A percentile compares a stretch with the other conserved stretches of the same genome.
phyloP scores from a whole-genome alignment of 2,329 filamentous ascomycete species.

The Laburnicola sp. region DNA sequence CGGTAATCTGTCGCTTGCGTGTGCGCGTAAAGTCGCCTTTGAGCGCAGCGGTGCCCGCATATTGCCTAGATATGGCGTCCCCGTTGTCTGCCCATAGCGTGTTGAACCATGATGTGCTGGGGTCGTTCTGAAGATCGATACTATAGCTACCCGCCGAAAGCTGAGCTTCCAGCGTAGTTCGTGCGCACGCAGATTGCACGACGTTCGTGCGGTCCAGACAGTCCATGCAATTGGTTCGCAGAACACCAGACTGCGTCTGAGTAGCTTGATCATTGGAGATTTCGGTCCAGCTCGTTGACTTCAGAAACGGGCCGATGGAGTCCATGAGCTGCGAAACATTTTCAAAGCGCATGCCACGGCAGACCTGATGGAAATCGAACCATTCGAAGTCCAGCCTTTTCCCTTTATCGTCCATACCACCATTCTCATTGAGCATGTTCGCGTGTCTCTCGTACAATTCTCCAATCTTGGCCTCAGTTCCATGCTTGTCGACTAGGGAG shows the following conservation, averaged over 20 bases:
- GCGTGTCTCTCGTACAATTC: constrained; percentile 73
- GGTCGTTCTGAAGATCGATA: constrained; percentile 74
- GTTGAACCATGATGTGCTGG: constrained; percentile 90
- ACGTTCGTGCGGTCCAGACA: constrained; percentile 96
- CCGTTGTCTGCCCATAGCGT: constrained; percentile 97
- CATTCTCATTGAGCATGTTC: constrained; percentile 64
- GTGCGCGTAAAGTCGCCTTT: constrained; percentile 97
- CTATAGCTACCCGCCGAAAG: constrained; percentile 75
- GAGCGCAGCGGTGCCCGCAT: constrained; percentile 90
- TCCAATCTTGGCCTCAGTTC: constrained; percentile 78
- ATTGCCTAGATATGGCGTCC: constrained; percentile 92
- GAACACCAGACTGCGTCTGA: constrained; percentile 68
- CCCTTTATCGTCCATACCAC: constrained; percentile 53
- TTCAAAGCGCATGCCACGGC: constrained; percentile 96
- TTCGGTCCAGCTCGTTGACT: constrained; percentile 72
- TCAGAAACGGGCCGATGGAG: constrained; percentile 67
- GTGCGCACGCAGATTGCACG: constrained; percentile 87
- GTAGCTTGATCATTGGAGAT: constrained; percentile 49
- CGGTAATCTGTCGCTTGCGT: constrained; percentile 84
- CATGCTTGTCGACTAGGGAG: constrained; percentile 86
- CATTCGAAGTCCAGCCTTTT: constrained; percentile 74
- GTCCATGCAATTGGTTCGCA: constrained; percentile 99
- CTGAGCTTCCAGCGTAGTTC: constrained; percentile 78
- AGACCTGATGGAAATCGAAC: constrained; percentile 95
- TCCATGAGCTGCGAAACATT: constrained; percentile 83